Evolutionary conservation across 2,329 filamentous ascomycete genomes (phyloP), one percentile per base, ranked within the genome.

Genomic region (Epichloe hybrida): DNA sequence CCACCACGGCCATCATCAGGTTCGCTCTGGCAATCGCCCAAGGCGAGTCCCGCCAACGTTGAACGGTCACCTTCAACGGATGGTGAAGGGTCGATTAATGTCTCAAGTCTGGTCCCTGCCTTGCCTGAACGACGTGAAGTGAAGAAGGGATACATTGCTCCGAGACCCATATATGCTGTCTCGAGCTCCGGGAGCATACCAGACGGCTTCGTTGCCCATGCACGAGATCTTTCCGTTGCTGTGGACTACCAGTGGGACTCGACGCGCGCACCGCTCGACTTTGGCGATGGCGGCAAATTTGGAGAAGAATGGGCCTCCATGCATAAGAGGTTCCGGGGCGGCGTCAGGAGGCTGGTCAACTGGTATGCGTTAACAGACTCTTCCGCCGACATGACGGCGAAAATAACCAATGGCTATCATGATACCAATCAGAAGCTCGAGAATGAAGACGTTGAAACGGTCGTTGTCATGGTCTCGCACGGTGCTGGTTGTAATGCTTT

Each of bases 181-280:
- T 91, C 87, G 0, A 75, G 78, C 7, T 83, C 84, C 7, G 84
- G 88, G 43, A 81, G 84, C 7, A 96, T 97, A 52, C 93, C 93
- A 0, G 72, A 81, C 3, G 93, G 91, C 2, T 95, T 94, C 63
- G 86, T 95, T 17, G 80, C 88, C 0, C 93, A 98, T 67, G 91
- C 91, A 9, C 80, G 89, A 54, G 88, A 97, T 62, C 81, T 84
- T 12, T 97, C 89, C 61, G 75, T 87, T 5, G 77, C 86, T 48
- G 76, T 96, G n/a, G 93, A 98, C 66, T 94, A 88, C 61, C 86
- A 91, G 59, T 98, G 93, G 91, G 90, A 98, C 62, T 96, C 90
- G 53, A 91, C 90, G 75, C 78, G 86, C 13, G 71, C 77, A 3
- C 81, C 86, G 0, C 75, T 88, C 42, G 74, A 83, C 55, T 97